Conservation (phyloP, 768 basidiomycete genomes). For the Terana coerulea region DNA sequence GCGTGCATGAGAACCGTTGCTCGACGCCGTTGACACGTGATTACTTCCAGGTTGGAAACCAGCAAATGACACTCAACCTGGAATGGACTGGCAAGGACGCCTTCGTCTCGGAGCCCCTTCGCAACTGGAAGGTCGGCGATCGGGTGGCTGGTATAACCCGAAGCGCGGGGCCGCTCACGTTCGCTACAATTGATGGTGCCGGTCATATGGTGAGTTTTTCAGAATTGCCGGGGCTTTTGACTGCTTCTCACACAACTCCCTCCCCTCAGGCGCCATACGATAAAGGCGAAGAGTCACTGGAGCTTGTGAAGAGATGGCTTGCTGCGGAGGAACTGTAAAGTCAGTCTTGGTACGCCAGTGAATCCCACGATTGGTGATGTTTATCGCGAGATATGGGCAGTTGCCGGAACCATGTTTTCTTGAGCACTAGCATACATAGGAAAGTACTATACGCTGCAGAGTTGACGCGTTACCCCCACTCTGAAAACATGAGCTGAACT, state of each 20-base stretch:
- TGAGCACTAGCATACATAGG: no score
- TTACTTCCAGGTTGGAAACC: conserved; percentile 44
- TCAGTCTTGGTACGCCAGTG: no score
- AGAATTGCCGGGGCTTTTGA: no score
- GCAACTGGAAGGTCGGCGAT: conserved; percentile 54
- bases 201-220: conserved; percentile 60
- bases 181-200: conserved; percentile 57
- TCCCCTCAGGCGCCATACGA: conserved; percentile 55
- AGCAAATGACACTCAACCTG: conserved; percentile 52
- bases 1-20: conserved; percentile 11
- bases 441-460: no score
- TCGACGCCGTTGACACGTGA: background rate
- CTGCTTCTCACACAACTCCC: background rate
- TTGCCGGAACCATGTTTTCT: no score
- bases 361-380: no score
- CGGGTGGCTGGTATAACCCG: conserved; percentile 51
- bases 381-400: no score
- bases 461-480: no score
- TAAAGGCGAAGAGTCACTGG: conserved; percentile 52
- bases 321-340: conserved; percentile 21
- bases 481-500: no score
- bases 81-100: conserved; percentile 55
- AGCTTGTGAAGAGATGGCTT: conserved; percentile 48
- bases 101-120: conserved; percentile 40
- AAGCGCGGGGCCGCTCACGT: conserved; percentile 53